Evolutionary conservation across 1,284 basidiomycete species (phyloP).

Genomic region (Moesziomyces parantarcticus): DNA sequence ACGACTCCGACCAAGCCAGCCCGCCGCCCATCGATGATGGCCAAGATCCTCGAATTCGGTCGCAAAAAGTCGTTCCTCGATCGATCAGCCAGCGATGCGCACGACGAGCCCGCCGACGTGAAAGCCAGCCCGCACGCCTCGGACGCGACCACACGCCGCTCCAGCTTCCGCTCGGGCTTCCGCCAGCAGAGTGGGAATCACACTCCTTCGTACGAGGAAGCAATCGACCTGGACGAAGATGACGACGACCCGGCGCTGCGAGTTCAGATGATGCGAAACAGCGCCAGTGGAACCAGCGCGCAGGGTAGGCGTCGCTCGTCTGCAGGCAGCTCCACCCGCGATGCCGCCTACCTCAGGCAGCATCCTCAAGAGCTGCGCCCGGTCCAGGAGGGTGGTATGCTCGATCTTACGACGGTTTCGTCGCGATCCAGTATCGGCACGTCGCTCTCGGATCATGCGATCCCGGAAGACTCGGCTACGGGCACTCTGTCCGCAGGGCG

Average conservation of each 20-base stretch:
- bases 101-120: conserved; percentile 8
- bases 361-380: conserved; percentile 35
- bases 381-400: conserved; percentile 44
- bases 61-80: conserved; percentile 43
- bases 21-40: conserved; percentile 46
- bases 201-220: conserved; percentile 42
- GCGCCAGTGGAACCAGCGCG: neutral
- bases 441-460: conserved; percentile 19
- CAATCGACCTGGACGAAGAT: conserved; percentile 48
- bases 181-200: conserved; percentile 12
- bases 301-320: conserved; percentile 32
- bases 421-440: conserved; percentile 40
- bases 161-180: conserved; percentile 26
- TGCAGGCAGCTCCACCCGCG: conserved; percentile 27
- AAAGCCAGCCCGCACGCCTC: neutral
- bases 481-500: conserved; percentile 19
- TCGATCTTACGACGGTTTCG: conserved; percentile 30
- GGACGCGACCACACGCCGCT: conserved; percentile 7
- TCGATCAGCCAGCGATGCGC: conserved; percentile 12
- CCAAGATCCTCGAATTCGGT: conserved; percentile 43
- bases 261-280: conserved; percentile 19
- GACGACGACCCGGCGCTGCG: conserved; percentile 31
- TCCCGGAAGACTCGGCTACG: conserved; percentile 13
- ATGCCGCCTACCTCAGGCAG: conserved; percentile 5
- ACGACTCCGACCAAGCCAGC: conserved; percentile 6